A percentile compares a stretch with the other conserved stretches of the same genome.
phyloP scores from a whole-genome alignment of 148 eudicot species.

The Amaranthus cruentus region DNA sequence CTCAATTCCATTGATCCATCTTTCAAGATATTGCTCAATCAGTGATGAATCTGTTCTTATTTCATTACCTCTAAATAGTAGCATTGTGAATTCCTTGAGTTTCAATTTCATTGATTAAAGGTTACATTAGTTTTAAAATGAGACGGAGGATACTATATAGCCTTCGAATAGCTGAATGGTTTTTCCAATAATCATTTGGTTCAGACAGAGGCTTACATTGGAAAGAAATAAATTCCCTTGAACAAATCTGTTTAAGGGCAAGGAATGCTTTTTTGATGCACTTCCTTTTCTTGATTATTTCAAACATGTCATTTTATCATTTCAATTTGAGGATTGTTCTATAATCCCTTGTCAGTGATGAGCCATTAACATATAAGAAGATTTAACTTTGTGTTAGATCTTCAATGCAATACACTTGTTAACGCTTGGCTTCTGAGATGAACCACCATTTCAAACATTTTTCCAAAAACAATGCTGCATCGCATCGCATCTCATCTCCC shows the following conservation, averaged over 20 bases:
- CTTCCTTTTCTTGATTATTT: slow-evolving; percentile 28
- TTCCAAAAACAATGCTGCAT: background rate
- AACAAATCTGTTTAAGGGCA: slow-evolving; percentile 23
- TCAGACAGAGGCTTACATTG: slow-evolving; percentile 40
- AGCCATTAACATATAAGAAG: slow-evolving; percentile 62
- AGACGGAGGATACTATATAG: background rate
- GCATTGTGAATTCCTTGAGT: slow-evolving; percentile 15
- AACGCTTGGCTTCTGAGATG: slow-evolving; percentile 59
- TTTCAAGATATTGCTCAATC: too few relatives aligned
- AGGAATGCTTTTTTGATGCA: slow-evolving; percentile 18
- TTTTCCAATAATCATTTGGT: slow-evolving; percentile 7
- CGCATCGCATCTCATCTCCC: too few relatives aligned
- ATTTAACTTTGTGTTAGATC: slow-evolving; percentile 30
- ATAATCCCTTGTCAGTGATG: slow-evolving; percentile 37
- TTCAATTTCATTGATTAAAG: background rate
- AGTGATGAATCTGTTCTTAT: background rate
- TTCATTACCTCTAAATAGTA: slow-evolving; percentile 31
- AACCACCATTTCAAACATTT: background rate
- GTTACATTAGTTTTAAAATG: slow-evolving; percentile 30
- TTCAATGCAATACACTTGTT: slow-evolving; percentile 38
- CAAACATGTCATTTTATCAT: slow-evolving; percentile 8
- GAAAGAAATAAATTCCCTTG: background rate
- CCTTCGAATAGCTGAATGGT: slow-evolving; percentile 34
- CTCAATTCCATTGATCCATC: too few relatives aligned
- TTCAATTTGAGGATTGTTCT: slow-evolving; percentile 22